Percentiles rank a stretch among this genome's conserved stretches.
phyloP scores from a whole-genome alignment of 805 yeast species.

The Lipomyces spencermartinsiae region DNA sequence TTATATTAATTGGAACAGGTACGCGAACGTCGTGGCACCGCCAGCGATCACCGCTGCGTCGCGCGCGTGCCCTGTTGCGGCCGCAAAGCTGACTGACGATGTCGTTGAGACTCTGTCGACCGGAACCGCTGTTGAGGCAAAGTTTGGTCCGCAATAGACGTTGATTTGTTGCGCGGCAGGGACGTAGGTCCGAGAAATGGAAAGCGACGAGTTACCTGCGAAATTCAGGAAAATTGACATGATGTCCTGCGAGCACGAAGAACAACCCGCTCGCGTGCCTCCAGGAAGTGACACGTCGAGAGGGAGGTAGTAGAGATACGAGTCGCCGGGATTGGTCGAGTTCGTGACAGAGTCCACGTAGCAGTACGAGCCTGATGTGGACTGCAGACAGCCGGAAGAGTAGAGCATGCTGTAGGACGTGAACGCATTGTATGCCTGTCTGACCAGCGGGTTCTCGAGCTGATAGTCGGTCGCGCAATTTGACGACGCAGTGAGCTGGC shows the following conservation, averaged over 20 bases:
- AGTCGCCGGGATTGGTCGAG: conserved; percentile 38
- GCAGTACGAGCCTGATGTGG: conserved; percentile 40
- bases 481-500: conserved; percentile 23
- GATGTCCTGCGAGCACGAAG: conserved; percentile 40
- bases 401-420: conserved; percentile 41
- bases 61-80: neutral
- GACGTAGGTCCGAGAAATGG: conserved; percentile 43
- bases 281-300: conserved; percentile 43
- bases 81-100: conserved; percentile 9
- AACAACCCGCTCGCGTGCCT: conserved; percentile 38
- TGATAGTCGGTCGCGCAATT: conserved; percentile 41
- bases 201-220: conserved; percentile 39
- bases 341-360: conserved; percentile 42
- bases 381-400: conserved; percentile 43
- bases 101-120: conserved; percentile 11
- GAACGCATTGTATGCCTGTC: conserved; percentile 43
- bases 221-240: conserved; percentile 41
- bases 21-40: conserved; percentile 8
- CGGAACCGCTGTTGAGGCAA: conserved; percentile 20
- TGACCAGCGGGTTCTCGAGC: conserved; percentile 42
- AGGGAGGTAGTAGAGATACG: conserved; percentile 44
- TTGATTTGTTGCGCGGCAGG: conserved; percentile 41
- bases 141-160: conserved; percentile 36
- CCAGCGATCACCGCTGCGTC: conserved; percentile 12
- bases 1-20: neutral